phyloP scores from a whole-genome alignment of 306 rosid species.

The Albizia julibrissin region DNA sequence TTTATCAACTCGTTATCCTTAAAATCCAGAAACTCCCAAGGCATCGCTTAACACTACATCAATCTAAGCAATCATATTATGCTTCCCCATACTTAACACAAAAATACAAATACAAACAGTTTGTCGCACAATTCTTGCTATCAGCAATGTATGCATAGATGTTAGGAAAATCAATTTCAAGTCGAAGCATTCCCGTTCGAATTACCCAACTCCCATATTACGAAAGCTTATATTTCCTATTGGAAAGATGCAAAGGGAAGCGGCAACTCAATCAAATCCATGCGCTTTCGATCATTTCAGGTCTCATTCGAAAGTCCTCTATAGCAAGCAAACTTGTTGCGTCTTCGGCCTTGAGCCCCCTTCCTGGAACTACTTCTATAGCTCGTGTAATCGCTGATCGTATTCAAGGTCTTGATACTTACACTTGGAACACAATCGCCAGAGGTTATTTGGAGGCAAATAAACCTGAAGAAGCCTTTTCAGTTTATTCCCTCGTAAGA shows the following conservation, averaged over 20 bases:
- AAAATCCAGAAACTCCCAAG: too few species aligned
- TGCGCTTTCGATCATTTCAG: slow-evolving; percentile 9
- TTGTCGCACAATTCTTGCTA: not conserved
- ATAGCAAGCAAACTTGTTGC: slow-evolving; percentile 17
- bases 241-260: not conserved
- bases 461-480: not conserved
- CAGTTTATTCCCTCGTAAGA: not conserved
- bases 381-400: slow-evolving; percentile 1
- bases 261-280: slow-evolving; percentile 2
- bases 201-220: not conserved
- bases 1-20: too few species aligned
- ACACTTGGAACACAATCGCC: slow-evolving; percentile 1
- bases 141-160: not conserved
- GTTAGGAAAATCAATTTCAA: slow-evolving; percentile 11
- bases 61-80: not conserved
- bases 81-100: not conserved
- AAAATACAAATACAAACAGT: not conserved
- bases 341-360: not conserved
- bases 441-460: slow-evolving; percentile 13
- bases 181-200: not conserved
- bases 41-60: too few species aligned
- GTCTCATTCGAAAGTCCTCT: slow-evolving; percentile 15
- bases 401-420: not conserved
- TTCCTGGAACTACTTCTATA: not conserved
- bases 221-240: not conserved